A percentile compares a stretch with the other conserved stretches of the same genome.
phyloP scores from a whole-genome alignment of 1,139 yeast genomes.

The Pichia sp. region DNA sequence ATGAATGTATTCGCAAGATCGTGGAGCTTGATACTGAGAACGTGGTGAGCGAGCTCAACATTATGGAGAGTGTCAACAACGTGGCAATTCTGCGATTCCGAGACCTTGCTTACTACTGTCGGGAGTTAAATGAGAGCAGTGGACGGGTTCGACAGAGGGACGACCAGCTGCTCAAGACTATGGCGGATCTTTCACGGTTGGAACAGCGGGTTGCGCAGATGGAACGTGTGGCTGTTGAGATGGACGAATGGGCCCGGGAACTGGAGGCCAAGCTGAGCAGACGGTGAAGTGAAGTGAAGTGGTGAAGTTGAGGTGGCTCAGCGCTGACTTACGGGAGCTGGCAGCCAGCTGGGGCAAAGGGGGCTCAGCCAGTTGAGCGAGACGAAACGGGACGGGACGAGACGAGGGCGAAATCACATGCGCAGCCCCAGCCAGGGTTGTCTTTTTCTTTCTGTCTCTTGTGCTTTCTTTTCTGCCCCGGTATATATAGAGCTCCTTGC shows the following conservation, averaged over 20 bases:
- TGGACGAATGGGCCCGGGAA: slow-evolving; percentile 57
- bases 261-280: slow-evolving; percentile 37
- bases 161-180: not conserved
- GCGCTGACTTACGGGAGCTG: no score
- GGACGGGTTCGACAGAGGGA: not conserved
- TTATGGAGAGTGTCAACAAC: slow-evolving; percentile 51
- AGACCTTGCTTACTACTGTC: slow-evolving; percentile 45
- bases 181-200: slow-evolving; percentile 35
- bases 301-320: no score
- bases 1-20: slow-evolving; percentile 31
- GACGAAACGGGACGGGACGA: no score
- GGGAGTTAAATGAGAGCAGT: slow-evolving; percentile 33
- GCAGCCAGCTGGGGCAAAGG: no score
- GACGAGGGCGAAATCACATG: no score
- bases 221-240: slow-evolving; percentile 44
- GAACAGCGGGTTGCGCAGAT: slow-evolving; percentile 44
- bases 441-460: no score
- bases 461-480: no score
- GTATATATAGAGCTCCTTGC: no score
- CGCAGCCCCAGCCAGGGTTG: no score
- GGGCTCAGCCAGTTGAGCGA: no score
- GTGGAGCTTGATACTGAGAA: slow-evolving; percentile 52
- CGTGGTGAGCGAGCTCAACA: slow-evolving; percentile 45
- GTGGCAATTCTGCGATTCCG: slow-evolving; percentile 52
- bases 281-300: not conserved